Evolutionary conservation across 106 monocot species (phyloP).

Genomic region (Allium sativum): DNA sequence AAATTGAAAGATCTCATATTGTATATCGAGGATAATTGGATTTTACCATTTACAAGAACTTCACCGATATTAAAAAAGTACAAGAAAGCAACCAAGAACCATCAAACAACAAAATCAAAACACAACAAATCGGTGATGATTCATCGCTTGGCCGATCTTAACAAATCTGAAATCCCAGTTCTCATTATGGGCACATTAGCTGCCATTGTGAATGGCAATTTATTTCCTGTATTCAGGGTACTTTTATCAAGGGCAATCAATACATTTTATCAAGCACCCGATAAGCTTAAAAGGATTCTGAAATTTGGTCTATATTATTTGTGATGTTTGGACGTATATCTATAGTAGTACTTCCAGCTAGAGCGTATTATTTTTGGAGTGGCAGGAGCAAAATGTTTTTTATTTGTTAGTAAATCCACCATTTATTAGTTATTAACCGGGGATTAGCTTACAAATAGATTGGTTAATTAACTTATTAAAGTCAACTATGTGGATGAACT

Average conservation of each 20-base stretch:
- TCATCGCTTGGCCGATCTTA: constrained; percentile 17
- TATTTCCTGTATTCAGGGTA: constrained; percentile 20
- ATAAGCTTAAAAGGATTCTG: constrained; percentile 26
- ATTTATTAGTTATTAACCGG: no score
- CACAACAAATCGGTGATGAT: constrained; percentile 15
- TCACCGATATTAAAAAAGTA: no score
- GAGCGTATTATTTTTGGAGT: constrained; percentile 27
- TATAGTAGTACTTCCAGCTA: constrained; percentile 10
- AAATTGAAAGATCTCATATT: no score
- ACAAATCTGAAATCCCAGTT: constrained; percentile 28
- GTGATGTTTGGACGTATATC: constrained; percentile 9
- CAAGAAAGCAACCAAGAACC: no score
- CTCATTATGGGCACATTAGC: constrained; percentile 12
- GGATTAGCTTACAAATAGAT: no score
- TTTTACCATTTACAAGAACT: no score
- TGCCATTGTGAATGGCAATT: constrained; percentile 15
- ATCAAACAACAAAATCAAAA: no score
- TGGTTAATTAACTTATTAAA: no score
- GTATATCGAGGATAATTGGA: no score
- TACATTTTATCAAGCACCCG: constrained; percentile 19
- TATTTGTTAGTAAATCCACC: no score
- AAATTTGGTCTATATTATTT: constrained; percentile 18
- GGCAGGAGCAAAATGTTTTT: constrained; percentile 30
- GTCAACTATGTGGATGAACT: no score
- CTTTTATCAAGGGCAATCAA: constrained; percentile 14